Evolutionary conservation across 495 filamentous ascomycete species (phyloP).

Genomic region (Chlorociboria aeruginascens): DNA sequence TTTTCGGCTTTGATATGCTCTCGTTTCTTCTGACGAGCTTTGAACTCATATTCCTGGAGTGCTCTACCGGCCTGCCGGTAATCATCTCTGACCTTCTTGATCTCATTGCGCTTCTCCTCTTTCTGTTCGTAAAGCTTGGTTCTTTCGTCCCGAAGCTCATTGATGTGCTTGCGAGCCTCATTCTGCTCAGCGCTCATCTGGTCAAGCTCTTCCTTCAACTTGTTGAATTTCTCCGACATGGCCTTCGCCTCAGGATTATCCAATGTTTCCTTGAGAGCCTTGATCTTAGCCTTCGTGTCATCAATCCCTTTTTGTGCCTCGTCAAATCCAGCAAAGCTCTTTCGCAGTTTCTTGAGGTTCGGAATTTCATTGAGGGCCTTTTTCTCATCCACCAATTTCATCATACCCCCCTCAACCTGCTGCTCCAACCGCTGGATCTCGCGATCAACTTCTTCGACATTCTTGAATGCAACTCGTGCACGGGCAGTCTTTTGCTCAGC

Average conservation of each 20-base stretch:
- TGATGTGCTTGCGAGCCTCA: conserved; percentile 72
- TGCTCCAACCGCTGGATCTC: conserved; percentile 70
- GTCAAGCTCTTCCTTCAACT: conserved; percentile 75
- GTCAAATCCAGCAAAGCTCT: conserved; percentile 76
- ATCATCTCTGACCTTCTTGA: conserved; percentile 76
- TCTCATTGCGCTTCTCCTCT: conserved; percentile 65
- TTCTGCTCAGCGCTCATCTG: conserved; percentile 84
- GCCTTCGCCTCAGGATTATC: conserved; percentile 90
- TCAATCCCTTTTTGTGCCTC: conserved; percentile 75
- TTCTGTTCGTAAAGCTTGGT: conserved; percentile 71
- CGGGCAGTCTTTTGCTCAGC: conserved; percentile 75
- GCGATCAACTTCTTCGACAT: conserved; percentile 71
- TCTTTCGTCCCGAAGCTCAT: conserved; percentile 77
- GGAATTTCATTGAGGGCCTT: conserved; percentile 78
- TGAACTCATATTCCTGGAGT: conserved; percentile 65
- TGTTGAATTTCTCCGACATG: conserved; percentile 70
- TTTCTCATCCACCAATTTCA: conserved; percentile 95
- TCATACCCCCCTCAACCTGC: conserved; percentile 70
- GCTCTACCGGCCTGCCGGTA: conserved; percentile 70
- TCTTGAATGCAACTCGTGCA: conserved; percentile 69
- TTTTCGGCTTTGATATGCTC: conserved; percentile 73
- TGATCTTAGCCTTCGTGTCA: conserved; percentile 70
- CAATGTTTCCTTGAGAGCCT: conserved; percentile 70
- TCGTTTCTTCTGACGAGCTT: conserved; percentile 44
- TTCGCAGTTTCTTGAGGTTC: conserved; percentile 73